These are phyloP conservation scores for Cardamine resedifolia DNA, from an alignment of 345 rosid genomes.

Conservation along the genomic window DNA sequence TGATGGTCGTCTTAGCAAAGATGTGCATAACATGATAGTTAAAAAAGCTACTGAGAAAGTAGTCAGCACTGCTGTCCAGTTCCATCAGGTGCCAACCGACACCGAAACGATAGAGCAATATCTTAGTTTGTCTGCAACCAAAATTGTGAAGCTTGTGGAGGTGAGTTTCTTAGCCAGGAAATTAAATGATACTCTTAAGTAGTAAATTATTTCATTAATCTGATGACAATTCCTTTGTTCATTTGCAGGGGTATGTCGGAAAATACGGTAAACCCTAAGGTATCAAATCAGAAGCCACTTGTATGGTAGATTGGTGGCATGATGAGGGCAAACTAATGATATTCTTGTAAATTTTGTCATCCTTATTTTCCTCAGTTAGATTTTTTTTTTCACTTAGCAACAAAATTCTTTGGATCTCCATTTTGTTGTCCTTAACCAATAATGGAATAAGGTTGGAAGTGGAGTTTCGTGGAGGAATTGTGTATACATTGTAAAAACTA, in stretches of 20 bases:
- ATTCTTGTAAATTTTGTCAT: conserved; percentile 31
- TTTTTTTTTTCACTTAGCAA: background rate
- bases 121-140: conserved; percentile 56
- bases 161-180: conserved; percentile 44
- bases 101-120: conserved; percentile 53
- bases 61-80: conserved; percentile 52
- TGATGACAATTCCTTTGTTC: conserved; percentile 36
- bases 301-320: conserved; percentile 9
- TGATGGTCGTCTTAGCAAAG: conserved; percentile 79
- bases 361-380: conserved; percentile 8
- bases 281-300: conserved; percentile 14
- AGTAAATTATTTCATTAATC: conserved; percentile 12
- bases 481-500: conserved; percentile 26
- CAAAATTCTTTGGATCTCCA: conserved; percentile 23
- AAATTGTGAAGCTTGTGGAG: conserved; percentile 77
- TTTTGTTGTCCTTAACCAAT: conserved; percentile 16
- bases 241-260: conserved; percentile 72
- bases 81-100: conserved; percentile 60
- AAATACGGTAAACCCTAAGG: conserved; percentile 56
- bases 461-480: conserved; percentile 21
- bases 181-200: background rate
- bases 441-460: conserved; percentile 26
- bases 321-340: conserved; percentile 19
- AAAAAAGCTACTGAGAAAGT: conserved; percentile 77
- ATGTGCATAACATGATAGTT: conserved; percentile 72